These are phyloP conservation scores for Microthlaspi erraticum DNA, from an alignment of 345 rosid genomes.

Conservation along the genomic window DNA sequence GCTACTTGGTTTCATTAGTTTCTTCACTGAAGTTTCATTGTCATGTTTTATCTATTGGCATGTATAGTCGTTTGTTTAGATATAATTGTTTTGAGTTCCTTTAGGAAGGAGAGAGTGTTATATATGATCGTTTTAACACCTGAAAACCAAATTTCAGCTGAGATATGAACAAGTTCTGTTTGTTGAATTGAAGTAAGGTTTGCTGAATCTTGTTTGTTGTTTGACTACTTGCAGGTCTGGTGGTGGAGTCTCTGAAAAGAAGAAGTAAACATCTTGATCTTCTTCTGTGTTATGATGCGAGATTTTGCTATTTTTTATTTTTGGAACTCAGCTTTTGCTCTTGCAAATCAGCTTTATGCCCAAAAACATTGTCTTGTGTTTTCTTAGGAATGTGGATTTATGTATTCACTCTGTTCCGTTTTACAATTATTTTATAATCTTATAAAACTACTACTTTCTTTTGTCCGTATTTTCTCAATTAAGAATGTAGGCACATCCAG, in stretches of 20 bases:
- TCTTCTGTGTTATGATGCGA: conserved; percentile 3
- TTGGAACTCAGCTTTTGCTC: conserved; percentile 15
- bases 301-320: conserved; percentile 21
- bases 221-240: conserved; percentile 37
- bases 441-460: neutral
- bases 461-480: neutral
- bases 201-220: neutral
- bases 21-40: neutral
- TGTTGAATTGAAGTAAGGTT: neutral
- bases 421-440: neutral
- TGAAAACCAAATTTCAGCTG: too few species aligned
- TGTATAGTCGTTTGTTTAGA: too few species aligned
- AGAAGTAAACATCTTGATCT: conserved; percentile 35
- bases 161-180: neutral
- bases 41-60: neutral
- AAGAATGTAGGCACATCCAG: too few species aligned
- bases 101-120: neutral
- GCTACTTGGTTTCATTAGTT: neutral
- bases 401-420: conserved; percentile 22
- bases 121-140: neutral
- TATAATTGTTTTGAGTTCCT: too few species aligned
- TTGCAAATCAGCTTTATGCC: conserved; percentile 16
- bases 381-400: conserved; percentile 20
- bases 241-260: conserved; percentile 44
- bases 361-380: conserved; percentile 10